phyloP scores from a whole-genome alignment of 129 eudicot species.

The Silybum marianum region DNA sequence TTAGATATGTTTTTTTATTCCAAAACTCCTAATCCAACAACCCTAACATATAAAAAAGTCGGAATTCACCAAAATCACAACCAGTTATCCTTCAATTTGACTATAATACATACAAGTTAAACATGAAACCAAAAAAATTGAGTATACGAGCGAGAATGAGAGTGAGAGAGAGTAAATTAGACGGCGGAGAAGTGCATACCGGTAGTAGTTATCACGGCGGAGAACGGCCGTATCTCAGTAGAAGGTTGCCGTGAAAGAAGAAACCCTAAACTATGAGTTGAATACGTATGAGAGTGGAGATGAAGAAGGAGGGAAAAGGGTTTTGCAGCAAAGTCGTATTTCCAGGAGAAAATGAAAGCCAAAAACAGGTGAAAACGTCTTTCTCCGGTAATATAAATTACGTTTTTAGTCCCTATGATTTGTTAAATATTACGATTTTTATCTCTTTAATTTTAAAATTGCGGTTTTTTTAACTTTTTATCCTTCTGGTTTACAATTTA shows the following conservation, averaged over 20 bases:
- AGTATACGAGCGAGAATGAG: not conserved
- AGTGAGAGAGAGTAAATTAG: not conserved
- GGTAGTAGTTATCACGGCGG: not conserved
- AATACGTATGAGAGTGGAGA: not conserved
- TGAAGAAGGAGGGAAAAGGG: not conserved
- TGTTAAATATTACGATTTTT: no score
- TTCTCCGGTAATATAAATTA: no score
- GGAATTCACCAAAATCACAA: not conserved
- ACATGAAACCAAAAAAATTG: not conserved
- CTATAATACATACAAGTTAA: not conserved
- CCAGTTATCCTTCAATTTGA: not conserved
- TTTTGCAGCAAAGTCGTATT: not conserved
- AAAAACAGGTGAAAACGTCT: not conserved
- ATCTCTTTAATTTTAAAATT: no score
- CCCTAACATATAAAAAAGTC: not conserved
- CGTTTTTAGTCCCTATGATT: not conserved
- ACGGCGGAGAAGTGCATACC: not conserved
- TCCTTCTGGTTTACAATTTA: no score
- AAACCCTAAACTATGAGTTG: not conserved
- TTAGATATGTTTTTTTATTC: not conserved
- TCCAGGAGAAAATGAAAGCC: not conserved
- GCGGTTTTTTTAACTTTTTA: no score
- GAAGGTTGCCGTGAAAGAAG: not conserved
- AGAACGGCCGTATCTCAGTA: not conserved
- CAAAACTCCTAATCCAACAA: not conserved